phyloP scores from a whole-genome alignment of 208 protist species.

The Acanthamoeba castellanii region DNA sequence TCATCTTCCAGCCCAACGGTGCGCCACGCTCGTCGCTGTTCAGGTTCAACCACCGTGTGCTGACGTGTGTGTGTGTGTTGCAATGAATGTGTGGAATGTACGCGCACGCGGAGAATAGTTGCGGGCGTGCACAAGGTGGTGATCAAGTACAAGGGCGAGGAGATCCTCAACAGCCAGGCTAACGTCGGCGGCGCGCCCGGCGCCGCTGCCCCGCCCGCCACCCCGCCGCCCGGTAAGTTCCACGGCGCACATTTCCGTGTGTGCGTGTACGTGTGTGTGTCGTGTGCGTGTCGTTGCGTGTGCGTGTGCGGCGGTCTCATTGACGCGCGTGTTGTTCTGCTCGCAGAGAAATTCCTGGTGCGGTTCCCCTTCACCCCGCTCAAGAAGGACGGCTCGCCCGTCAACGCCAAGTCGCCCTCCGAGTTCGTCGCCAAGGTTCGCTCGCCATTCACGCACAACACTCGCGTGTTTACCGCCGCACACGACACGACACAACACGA shows the following conservation, averaged over 20 bases:
- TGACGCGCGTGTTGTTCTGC: no score
- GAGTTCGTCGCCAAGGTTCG: conserved; percentile 24
- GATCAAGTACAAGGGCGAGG: conserved; percentile 66
- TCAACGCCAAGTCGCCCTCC: background rate
- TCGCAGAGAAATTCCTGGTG: conserved; percentile 25
- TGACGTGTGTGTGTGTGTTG: no score
- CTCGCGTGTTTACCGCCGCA: no score
- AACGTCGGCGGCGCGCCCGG: background rate
- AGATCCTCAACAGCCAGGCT: conserved; percentile 48
- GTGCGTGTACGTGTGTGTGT: background rate
- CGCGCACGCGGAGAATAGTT: background rate
- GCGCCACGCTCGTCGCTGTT: background rate
- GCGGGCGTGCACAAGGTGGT: conserved; percentile 76
- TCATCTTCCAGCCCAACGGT: conserved; percentile 54
- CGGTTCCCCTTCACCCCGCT: conserved; percentile 56
- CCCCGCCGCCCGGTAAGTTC: background rate
- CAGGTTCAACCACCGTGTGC: no score
- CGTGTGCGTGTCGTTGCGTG: background rate
- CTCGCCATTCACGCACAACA: background rate
- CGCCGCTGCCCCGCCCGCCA: background rate
- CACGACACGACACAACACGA: no score
- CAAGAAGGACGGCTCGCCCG: conserved; percentile 31
- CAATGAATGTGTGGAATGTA: background rate
- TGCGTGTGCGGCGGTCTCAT: background rate
- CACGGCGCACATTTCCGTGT: no score